Evolutionary conservation across 2,329 filamentous ascomycete species (phyloP), one percentile per base, ranked within the genome.

Genomic region (Dendrostoma leiphaemia): DNA sequence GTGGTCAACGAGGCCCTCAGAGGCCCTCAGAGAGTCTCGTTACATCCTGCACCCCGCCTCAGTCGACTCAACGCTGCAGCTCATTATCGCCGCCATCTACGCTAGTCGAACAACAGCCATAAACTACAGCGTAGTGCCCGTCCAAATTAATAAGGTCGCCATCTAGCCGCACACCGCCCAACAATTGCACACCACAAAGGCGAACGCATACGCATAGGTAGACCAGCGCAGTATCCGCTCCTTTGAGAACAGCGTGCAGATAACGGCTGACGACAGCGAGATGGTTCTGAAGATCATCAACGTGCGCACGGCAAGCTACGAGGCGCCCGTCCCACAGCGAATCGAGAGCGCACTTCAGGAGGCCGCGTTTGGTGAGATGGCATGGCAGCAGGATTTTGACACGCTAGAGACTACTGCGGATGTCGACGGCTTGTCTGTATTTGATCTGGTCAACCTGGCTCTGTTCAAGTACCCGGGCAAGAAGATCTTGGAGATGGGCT

Each of bases 21-120:
- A 48, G 34, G 38, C 28, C 13, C 34, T 17, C 23, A 65, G 63
- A 17, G 74, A 78, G 59, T 72, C 70, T 1, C 65, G 69, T 0
- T 66, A 74, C 35, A 57, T 66, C 10, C 55, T 76, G 17, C 74
- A 77, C 54, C 74, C 74, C 0, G 62, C 69, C 1, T 63, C 64
- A 13, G 63, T 77, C 13, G 74, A 77, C 56, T 62, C 63, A n/a
- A 58, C 55, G 17, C 56, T 74, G 4, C 71, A 73, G 40, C 62
- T 71, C 6, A 56, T 61, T 10, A 68, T 69, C 35, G 63, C 61
- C 2, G 62, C 67, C n/a, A 63, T 68, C 32, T 60, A 69, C 31
- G 59, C 63, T 0, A 67, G 67, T 3, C 58, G 60, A 2, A 52
- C 58, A 21, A 65, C 60, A 6, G 63, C 57, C 15, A 68, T 72